Conservation (phyloP, 371 early-diverging fungal genomes). For the Mortierella sp. region DNA sequence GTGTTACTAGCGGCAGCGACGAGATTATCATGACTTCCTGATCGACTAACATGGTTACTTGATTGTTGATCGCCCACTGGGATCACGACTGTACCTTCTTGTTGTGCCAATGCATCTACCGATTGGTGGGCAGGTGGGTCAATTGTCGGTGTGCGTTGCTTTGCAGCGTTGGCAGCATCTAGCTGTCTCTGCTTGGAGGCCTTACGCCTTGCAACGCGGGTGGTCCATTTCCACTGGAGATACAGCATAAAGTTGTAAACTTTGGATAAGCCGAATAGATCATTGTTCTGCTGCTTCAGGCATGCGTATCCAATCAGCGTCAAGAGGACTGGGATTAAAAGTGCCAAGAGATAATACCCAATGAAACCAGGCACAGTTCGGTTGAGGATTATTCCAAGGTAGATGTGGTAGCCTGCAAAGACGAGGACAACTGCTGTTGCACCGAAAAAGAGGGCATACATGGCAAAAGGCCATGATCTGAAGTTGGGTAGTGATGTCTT, state of each 20-base stretch:
- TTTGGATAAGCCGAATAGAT: conserved; percentile 40
- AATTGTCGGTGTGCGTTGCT: conserved; percentile 16
- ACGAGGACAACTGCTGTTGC: conserved; percentile 69
- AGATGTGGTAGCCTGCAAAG: conserved; percentile 73
- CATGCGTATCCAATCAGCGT: conserved; percentile 56
- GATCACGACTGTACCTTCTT: conserved; percentile 42
- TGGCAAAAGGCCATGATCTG: conserved; percentile 76
- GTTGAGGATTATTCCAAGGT: conserved; percentile 59
- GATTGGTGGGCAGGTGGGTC: conserved; percentile 7
- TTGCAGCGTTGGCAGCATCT: not conserved
- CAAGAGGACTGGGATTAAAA: conserved; percentile 69
- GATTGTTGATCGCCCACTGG: conserved; percentile 19
- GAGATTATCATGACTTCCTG: conserved; percentile 20
- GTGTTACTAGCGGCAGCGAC: conserved; percentile 10
- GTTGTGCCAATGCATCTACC: conserved; percentile 4
- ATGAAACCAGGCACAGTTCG: conserved; percentile 59
- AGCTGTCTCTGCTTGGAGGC: conserved; percentile 26
- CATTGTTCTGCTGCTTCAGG: conserved; percentile 60
- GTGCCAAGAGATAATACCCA: conserved; percentile 68
- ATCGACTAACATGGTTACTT: conserved; percentile 31
- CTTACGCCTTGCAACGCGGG: conserved; percentile 4
- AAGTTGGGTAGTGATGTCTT: conserved; percentile 79
- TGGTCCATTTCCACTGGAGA: conserved; percentile 22
- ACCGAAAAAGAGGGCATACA: conserved; percentile 74
- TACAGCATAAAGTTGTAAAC: conserved; percentile 37